Evolutionary conservation across 2,329 filamentous ascomycete species (phyloP), one percentile per base, ranked within the genome.

Genomic region (Pyrenophora tritici-repentis): DNA sequence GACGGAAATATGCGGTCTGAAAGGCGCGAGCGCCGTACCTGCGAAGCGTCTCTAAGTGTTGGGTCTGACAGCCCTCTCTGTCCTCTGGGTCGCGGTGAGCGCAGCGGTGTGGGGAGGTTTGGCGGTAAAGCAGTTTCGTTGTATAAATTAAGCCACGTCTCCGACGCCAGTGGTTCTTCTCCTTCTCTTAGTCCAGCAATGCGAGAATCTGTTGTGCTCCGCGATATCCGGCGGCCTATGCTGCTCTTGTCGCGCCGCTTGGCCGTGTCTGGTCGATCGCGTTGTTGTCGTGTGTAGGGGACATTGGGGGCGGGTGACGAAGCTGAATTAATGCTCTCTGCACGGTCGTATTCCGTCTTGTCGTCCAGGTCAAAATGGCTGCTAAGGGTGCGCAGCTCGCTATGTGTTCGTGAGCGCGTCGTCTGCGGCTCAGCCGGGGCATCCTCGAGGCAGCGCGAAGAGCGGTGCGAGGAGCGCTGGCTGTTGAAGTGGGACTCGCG

Each of bases 401-500:
- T 58, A 26, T 48, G 51, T n/a, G 60, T 55, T 16, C 53, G 54
- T 1, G 60, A 55, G 20, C 53, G 56, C 14, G 44, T 42, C 20
- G 44, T 42, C 20, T 41, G 58, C 13, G 60, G 52, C 43, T 50
- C 57, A 16, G 54, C 48, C 2, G 63, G 63, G 4, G 33, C 47
- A 13, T 48, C 50, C 17, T 49, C 50, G 12, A 54, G 63, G 17
- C 43, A 34, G 7, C 47, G 38, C 6, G 44, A 55, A 43, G 62
- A 65, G 38, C 53, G 66, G 39, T 62, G 46, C 3, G 68, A 71
- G 3, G 71, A 72, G 55, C 69, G 69, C 56, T 73, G 70, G 44
- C 70, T 65, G 57, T 66, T 67, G 59, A 66, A 73, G 52, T 72
- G 65, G 35, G 53, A 60, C 7, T 67, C 59, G 58, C 68, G 67